Conservation (phyloP, 495 filamentous ascomycete species). For the Neohortaea acidophila region DNA sequence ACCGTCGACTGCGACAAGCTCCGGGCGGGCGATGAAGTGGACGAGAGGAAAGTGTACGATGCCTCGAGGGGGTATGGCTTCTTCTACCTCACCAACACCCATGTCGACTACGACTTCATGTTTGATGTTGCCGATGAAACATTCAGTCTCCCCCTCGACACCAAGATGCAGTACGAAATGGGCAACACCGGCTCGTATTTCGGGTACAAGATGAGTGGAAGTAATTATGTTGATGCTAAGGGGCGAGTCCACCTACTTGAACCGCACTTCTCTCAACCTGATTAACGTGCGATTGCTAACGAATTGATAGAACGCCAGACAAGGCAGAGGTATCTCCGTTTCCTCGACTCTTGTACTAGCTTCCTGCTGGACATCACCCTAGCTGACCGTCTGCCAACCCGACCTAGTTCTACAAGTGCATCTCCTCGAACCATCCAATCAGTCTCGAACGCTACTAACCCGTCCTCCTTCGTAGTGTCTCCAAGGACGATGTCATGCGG, state of each 20-base stretch:
- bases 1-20: constrained; percentile 6
- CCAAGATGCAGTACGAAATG: constrained; percentile 15
- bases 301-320: no score
- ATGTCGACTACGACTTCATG: constrained; percentile 11
- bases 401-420: constrained; percentile 21
- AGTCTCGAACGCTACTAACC: no score
- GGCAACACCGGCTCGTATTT: constrained; percentile 6
- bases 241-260: no score
- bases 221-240: constrained; percentile 5
- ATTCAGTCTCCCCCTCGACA: constrained; percentile 27
- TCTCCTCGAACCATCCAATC: no score
- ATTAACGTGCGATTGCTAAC: no score
- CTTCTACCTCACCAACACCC: constrained; percentile 7
- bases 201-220: constrained; percentile 6
- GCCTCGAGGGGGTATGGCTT: constrained; percentile 5
- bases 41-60: constrained; percentile 1
- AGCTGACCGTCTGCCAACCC: constrained; percentile 14
- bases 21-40: not conserved
- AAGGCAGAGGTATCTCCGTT: no score
- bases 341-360: no score
- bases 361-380: no score
- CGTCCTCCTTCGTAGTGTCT: no score
- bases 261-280: no score
- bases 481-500: constrained; percentile 20
- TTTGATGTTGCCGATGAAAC: constrained; percentile 30